Conservation (phyloP, 192 early-diverging fungal species). For the Powellomyces hirtus region DNA sequence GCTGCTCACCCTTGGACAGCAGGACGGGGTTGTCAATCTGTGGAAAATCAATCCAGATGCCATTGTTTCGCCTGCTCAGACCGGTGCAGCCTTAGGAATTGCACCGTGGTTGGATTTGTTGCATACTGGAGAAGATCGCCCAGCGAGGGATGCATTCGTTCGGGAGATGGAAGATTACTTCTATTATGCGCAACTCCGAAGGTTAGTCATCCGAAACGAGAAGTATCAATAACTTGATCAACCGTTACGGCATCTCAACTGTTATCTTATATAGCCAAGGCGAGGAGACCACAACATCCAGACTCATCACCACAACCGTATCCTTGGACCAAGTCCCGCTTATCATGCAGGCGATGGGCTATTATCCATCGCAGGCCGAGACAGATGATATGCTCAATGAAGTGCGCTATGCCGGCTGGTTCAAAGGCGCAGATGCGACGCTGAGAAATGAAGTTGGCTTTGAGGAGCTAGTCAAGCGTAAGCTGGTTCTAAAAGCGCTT, state of each 20-base stretch:
- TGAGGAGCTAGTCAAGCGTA: slow-evolving; percentile 53
- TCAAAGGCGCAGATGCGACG: slow-evolving; percentile 29
- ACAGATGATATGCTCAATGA: slow-evolving; percentile 63
- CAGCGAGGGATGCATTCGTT: slow-evolving; percentile 34
- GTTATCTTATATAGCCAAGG: slow-evolving; percentile 44
- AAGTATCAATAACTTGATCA: background rate
- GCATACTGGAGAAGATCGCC: slow-evolving; percentile 21
- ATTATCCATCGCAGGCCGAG: slow-evolving; percentile 51
- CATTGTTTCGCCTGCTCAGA: background rate
- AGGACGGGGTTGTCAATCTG: slow-evolving; percentile 51
- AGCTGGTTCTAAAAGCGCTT: background rate
- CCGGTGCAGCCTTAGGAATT: slow-evolving; percentile 47
- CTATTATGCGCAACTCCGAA: slow-evolving; percentile 59
- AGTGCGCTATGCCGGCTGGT: slow-evolving; percentile 44
- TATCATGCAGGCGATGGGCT: slow-evolving; percentile 64
- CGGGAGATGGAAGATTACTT: slow-evolving; percentile 67
- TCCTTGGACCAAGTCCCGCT: slow-evolving; percentile 41
- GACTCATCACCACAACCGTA: slow-evolving; percentile 44
- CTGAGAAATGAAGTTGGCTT: slow-evolving; percentile 42
- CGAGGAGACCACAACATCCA: slow-evolving; percentile 41
- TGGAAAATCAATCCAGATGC: slow-evolving; percentile 40
- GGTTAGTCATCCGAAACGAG: slow-evolving; percentile 14
- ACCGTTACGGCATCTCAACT: no score
- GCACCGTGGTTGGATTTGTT: slow-evolving; percentile 58
- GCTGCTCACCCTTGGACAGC: slow-evolving; percentile 43